Conservation (phyloP, 176 grass and related monocot species). For the Carex littledalei region DNA sequence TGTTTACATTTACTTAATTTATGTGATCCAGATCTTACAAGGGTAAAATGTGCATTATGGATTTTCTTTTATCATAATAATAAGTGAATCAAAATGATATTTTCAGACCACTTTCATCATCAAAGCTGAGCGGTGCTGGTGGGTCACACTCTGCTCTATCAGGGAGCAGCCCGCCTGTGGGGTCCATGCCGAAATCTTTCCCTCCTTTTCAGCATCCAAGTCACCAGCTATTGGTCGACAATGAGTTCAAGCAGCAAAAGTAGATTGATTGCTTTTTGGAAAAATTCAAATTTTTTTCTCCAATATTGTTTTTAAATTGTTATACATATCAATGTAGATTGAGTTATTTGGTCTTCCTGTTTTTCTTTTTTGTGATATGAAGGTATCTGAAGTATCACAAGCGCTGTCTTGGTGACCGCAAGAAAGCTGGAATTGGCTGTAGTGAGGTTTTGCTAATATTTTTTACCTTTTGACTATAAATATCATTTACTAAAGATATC, state of each 20-base stretch:
- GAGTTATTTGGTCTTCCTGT: background rate
- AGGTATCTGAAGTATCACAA: conserved; percentile 97
- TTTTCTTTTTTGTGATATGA: conserved; percentile 29
- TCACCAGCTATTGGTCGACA: conserved; percentile 79
- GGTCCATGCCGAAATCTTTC: conserved; percentile 88
- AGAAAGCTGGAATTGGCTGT: conserved; percentile 80
- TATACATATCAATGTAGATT: conserved; percentile 10
- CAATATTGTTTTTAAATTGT: background rate
- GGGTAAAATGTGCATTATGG: background rate
- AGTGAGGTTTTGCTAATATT: conserved; percentile 55
- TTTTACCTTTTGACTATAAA: background rate
- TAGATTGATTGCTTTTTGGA: conserved; percentile 25
- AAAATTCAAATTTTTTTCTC: background rate
- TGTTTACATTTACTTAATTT: background rate
- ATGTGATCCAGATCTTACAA: background rate
- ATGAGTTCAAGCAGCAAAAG: conserved; percentile 98
- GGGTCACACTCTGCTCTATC: conserved; percentile 67
- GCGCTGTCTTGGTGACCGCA: conserved; percentile 78
- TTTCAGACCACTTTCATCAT: conserved; percentile 35
- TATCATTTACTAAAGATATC: conserved; percentile 4
- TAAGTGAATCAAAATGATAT: background rate
- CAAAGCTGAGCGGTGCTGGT: conserved; percentile 67
- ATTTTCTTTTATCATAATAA: background rate
- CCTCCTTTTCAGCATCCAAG: conserved; percentile 92
- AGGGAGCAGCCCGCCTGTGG: conserved; percentile 76